These are phyloP conservation scores for Aspergillus bombycis DNA, from an alignment of 2,329 filamentous ascomycete species.

Conservation along the genomic window DNA sequence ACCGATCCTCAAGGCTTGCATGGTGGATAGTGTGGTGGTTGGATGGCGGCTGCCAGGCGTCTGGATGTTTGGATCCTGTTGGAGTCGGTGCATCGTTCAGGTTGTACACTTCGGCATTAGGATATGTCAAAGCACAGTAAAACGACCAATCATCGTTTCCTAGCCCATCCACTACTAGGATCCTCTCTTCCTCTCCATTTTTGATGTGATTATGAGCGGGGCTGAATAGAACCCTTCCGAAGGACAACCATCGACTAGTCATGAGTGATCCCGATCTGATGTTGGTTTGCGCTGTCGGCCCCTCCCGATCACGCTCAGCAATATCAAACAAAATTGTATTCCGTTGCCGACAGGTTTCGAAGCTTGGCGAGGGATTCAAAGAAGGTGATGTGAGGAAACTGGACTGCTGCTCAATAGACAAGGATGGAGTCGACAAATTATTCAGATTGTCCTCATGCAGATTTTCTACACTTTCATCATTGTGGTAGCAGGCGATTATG, in stretches of 20 bases:
- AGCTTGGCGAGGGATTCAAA: conserved; percentile 26
- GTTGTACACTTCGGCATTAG: conserved; percentile 49
- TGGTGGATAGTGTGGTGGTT: conserved; percentile 50
- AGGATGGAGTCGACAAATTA: conserved; percentile 23
- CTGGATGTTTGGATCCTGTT: conserved; percentile 39
- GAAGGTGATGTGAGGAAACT: conserved; percentile 31
- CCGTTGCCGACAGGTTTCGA: conserved; percentile 34
- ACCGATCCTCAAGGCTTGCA: conserved; percentile 41
- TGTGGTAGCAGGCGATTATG: conserved; percentile 55
- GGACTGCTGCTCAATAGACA: conserved; percentile 28
- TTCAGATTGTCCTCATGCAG: conserved; percentile 24
- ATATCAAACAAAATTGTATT: conserved; percentile 42
- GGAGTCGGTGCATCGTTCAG: conserved; percentile 41
- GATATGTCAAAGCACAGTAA: conserved; percentile 54
- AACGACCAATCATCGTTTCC: conserved; percentile 58
- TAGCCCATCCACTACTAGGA: conserved; percentile 53
- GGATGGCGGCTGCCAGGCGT: conserved; percentile 46
- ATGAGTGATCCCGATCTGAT: conserved; percentile 54
- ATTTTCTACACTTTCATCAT: conserved; percentile 27
- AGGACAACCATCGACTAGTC: conserved; percentile 55
- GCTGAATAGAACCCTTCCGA: conserved; percentile 54
- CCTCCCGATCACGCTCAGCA: conserved; percentile 47
- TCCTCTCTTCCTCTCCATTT: conserved; percentile 43
- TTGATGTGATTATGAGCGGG: conserved; percentile 52
- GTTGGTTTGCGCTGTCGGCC: conserved; percentile 47